A percentile compares a stretch with the other conserved stretches of the same genome.
Evolutionary conservation across 2,329 filamentous ascomycete genomes (phyloP).

Genomic region (Pseudopyricularia cyperi): DNA sequence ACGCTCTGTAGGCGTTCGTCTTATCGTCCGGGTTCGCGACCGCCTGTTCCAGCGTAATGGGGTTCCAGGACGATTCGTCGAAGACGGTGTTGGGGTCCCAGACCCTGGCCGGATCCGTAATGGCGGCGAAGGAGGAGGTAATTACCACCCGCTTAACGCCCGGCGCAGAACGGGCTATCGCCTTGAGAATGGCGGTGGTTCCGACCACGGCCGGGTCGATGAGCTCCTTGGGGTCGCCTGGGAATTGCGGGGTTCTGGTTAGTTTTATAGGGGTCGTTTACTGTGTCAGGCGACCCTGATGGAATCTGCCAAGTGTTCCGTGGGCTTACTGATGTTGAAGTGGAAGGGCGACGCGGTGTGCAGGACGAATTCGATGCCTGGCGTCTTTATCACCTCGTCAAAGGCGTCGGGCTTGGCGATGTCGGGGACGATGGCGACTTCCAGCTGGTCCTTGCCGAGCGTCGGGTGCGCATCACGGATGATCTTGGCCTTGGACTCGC

Average conservation of each 20-base stretch:
- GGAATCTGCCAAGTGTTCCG: no score
- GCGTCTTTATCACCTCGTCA: slow-evolving; percentile 42
- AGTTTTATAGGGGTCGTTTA: no score
- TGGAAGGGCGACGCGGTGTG: slow-evolving; percentile 51
- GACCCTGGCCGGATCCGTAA: slow-evolving; percentile 25
- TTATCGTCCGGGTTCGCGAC: slow-evolving; percentile 12
- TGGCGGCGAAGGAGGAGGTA: slow-evolving; percentile 42
- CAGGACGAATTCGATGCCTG: slow-evolving; percentile 40
- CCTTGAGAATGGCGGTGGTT: slow-evolving; percentile 57
- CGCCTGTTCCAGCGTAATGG: slow-evolving; percentile 27
- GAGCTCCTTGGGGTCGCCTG: slow-evolving; percentile 37
- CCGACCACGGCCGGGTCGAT: slow-evolving; percentile 45
- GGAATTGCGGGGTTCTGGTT: neutral
- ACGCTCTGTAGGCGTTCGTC: slow-evolving; percentile 32
- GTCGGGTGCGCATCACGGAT: slow-evolving; percentile 35
- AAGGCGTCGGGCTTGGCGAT: slow-evolving; percentile 65
- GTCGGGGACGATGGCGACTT: slow-evolving; percentile 56
- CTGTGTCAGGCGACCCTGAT: neutral
- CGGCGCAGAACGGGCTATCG: slow-evolving; percentile 45
- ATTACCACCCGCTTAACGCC: slow-evolving; percentile 58
- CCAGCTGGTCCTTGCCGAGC: slow-evolving; percentile 26
- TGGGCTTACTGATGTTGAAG: slow-evolving; percentile 30
- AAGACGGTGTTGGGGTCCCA: slow-evolving; percentile 23
- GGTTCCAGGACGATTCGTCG: slow-evolving; percentile 35
- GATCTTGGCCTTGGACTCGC: slow-evolving; percentile 36